These are phyloP conservation scores for Uromyces viciae-fabae DNA, from an alignment of 1,284 basidiomycete species.

Conservation along the genomic window DNA sequence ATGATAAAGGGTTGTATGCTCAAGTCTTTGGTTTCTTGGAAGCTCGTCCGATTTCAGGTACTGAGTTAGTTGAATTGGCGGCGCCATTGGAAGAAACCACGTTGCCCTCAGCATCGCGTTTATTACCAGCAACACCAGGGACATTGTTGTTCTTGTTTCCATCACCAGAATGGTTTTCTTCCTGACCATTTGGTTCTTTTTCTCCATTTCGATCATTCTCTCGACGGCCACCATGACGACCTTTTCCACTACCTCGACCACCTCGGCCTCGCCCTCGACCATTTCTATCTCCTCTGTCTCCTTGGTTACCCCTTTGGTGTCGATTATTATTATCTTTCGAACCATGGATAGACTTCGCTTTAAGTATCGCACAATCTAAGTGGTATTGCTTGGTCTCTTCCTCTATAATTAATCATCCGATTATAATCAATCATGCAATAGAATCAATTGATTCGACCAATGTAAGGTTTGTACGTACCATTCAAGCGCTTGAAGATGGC, in stretches of 20 bases:
- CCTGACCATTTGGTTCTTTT: constrained; percentile 4
- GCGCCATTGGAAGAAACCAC: constrained; percentile 33
- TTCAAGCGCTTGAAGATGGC: constrained; percentile 22
- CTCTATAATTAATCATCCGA: neutral
- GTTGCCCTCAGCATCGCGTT: constrained; percentile 44
- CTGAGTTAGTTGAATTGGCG: neutral
- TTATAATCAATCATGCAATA: neutral
- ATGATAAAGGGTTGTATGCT: too few relatives aligned
- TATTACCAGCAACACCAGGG: neutral
- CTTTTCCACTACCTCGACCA: constrained; percentile 8
- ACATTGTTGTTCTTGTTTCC: constrained; percentile 9
- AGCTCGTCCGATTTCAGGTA: constrained; percentile 44
- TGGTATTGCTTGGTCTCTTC: constrained; percentile 33
- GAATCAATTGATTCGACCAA: too few relatives aligned
- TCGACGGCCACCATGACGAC: neutral
- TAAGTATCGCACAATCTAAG: constrained; percentile 25
- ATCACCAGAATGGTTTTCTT: neutral
- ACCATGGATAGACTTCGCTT: constrained; percentile 15
- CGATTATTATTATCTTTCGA: constrained; percentile 1
- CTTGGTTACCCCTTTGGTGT: neutral
- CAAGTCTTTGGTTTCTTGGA: constrained; percentile 41
- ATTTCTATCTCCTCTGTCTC: neutral
- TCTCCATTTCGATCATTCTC: constrained; percentile 32
- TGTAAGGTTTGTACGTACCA: constrained; percentile 6
- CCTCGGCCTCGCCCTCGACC: constrained; percentile 1